phyloP scores from a whole-genome alignment of 2,329 filamentous ascomycete genomes.

The Aspergillus aculeatinus region DNA sequence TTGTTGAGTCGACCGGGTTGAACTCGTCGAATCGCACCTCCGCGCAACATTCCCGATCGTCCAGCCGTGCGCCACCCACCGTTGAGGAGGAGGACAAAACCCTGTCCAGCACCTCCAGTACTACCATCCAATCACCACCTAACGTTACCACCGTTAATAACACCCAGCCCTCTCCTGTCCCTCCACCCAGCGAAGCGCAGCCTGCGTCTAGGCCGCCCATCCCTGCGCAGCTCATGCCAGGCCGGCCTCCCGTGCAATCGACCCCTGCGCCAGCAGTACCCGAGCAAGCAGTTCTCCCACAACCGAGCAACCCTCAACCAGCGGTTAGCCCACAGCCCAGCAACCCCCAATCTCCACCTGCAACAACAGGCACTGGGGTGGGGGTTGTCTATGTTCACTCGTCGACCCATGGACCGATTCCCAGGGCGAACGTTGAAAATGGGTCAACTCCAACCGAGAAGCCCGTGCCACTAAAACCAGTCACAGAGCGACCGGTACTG shows the following conservation, averaged over 20 bases:
- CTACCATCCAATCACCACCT: constrained; percentile 11
- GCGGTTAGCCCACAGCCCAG: too few species aligned
- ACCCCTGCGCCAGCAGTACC: neutral
- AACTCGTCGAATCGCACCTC: constrained; percentile 39
- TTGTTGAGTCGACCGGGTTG: constrained; percentile 52
- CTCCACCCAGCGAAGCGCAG: neutral
- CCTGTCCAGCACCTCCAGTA: constrained; percentile 8
- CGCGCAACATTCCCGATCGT: constrained; percentile 31
- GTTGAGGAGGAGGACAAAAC: constrained; percentile 16
- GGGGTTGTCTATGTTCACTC: constrained; percentile 31
- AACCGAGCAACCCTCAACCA: neutral
- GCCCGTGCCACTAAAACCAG: neutral
- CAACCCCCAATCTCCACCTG: neutral
- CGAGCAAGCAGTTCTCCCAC: neutral
- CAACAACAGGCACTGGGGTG: constrained; percentile 15
- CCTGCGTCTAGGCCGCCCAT: neutral
- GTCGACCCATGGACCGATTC: constrained; percentile 34
- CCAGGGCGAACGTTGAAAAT: constrained; percentile 21
- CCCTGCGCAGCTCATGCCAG: neutral
- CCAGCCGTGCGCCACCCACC: constrained; percentile 26
- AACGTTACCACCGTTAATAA: neutral
- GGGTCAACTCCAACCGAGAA: neutral
- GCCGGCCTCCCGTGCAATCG: neutral
- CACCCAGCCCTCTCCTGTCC: neutral
- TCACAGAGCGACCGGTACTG: constrained; percentile 11